These are phyloP conservation scores for Nicotiana sylvestris DNA, from an alignment of 257 asterid genomes.

Conservation along the genomic window DNA sequence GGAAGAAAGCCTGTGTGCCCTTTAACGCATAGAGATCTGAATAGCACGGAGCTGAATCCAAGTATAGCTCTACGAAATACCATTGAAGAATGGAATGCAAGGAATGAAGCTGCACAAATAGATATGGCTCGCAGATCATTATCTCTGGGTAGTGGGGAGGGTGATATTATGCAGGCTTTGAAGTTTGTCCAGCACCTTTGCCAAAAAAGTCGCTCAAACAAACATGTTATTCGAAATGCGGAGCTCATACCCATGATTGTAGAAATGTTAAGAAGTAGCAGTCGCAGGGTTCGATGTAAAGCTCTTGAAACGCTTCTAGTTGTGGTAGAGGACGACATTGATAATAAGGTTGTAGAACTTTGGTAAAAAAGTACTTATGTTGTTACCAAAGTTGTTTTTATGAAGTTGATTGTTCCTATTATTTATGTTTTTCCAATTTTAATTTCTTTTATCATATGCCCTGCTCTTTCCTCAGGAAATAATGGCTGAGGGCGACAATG, in stretches of 20 bases:
- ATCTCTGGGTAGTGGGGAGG: conserved; percentile 49
- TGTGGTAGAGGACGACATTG: conserved; percentile 79
- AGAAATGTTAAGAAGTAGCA: conserved; percentile 58
- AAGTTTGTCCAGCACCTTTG: conserved; percentile 68
- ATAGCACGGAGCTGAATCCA: conserved; percentile 73
- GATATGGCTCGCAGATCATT: conserved; percentile 81
- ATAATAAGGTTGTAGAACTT: conserved; percentile 72
- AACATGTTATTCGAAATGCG: conserved; percentile 55
- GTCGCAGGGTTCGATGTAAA: conserved; percentile 66
- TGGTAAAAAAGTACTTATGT: neutral
- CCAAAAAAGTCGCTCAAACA: conserved; percentile 51
- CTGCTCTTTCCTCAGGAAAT: conserved; percentile 53
- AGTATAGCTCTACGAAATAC: conserved; percentile 84
- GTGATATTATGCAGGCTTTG: conserved; percentile 60
- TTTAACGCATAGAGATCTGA: conserved; percentile 60
- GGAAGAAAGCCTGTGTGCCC: conserved; percentile 79
- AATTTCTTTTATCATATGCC: neutral
- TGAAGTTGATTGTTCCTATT: conserved; percentile 5
- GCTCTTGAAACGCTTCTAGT: conserved; percentile 81
- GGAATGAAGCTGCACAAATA: conserved; percentile 88
- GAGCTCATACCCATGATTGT: conserved; percentile 84
- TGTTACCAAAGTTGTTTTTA: conserved; percentile 4
- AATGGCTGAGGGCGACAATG: conserved; percentile 87
- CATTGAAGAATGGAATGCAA: conserved; percentile 93
- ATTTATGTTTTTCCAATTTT: neutral